Evolutionary conservation across 345 rosid genomes (phyloP).

Genomic region (Sonneratia caseolaris): DNA sequence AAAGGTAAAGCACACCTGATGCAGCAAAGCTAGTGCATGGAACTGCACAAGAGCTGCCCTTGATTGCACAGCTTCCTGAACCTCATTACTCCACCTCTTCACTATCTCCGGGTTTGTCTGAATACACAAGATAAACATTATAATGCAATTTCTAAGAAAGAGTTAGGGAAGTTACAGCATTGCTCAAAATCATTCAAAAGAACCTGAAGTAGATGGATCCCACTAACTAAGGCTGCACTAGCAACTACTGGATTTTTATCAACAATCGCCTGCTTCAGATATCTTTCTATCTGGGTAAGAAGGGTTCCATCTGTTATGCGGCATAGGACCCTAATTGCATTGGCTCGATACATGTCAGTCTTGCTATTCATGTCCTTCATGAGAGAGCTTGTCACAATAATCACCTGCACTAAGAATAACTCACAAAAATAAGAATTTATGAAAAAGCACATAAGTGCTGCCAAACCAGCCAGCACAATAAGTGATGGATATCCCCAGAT

Average conservation of each 20-base stretch:
- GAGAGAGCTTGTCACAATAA: slow-evolving; percentile 93
- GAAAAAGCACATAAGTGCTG: not conserved
- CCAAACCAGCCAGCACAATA: not conserved
- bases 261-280: slow-evolving; percentile 95
- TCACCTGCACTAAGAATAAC: slow-evolving; percentile 38
- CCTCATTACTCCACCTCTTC: no score
- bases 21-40: no score
- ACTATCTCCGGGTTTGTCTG: no score
- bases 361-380: slow-evolving; percentile 99
- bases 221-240: slow-evolving; percentile 94
- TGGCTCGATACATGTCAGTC: slow-evolving; percentile 95
- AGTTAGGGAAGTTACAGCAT: no score
- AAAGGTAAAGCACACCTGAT: no score
- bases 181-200: no score
- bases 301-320: slow-evolving; percentile 89
- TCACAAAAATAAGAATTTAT: not conserved
- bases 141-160: no score
- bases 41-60: no score
- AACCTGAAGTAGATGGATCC: no score
- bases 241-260: slow-evolving; percentile 98
- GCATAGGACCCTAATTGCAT: slow-evolving; percentile 97
- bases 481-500: not conserved
- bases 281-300: slow-evolving; percentile 86
- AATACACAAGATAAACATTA: no score
- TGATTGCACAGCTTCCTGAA: no score